These are phyloP conservation scores for Hypoxylon rickii DNA, from an alignment of 495 filamentous ascomycete species.

Conservation along the genomic window DNA sequence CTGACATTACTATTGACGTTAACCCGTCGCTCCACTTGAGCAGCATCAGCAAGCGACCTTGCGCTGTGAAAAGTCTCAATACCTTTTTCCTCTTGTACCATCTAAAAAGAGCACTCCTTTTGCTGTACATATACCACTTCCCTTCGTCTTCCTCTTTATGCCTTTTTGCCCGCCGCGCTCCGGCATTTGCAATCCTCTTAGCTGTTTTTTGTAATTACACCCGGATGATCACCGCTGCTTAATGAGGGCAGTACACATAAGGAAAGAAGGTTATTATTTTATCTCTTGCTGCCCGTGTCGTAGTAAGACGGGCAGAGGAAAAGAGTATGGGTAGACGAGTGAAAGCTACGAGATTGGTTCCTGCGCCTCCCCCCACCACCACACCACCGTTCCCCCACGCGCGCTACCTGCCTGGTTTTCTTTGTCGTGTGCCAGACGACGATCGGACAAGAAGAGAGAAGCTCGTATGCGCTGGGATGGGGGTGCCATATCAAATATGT, in stretches of 20 bases:
- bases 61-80: slow-evolving; percentile 7
- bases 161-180: slow-evolving; percentile 27
- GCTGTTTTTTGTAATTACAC: slow-evolving; percentile 31
- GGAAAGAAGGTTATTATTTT: slow-evolving; percentile 1
- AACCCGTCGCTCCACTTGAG: too few relatives aligned
- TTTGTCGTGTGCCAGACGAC: slow-evolving; percentile 28
- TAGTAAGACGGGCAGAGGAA: neutral
- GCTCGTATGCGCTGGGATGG: too few relatives aligned
- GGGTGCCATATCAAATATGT: slow-evolving; percentile 15
- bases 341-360: slow-evolving; percentile 22
- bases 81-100: slow-evolving; percentile 15
- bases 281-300: slow-evolving; percentile 1
- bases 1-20: too few relatives aligned
- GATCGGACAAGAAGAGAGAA: slow-evolving; percentile 6
- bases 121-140: slow-evolving; percentile 28
- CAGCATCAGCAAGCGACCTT: slow-evolving; percentile 1
- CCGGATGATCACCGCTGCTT: slow-evolving; percentile 11
- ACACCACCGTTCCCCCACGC: too few relatives aligned
- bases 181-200: slow-evolving; percentile 19
- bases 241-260: slow-evolving; percentile 10
- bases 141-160: slow-evolving; percentile 15
- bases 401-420: slow-evolving; percentile 17
- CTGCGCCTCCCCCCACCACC: neutral
- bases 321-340: slow-evolving; percentile 27
- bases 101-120: slow-evolving; percentile 5